Conservation (phyloP, 2,329 filamentous ascomycete species). For the Cercospora beticola region DNA sequence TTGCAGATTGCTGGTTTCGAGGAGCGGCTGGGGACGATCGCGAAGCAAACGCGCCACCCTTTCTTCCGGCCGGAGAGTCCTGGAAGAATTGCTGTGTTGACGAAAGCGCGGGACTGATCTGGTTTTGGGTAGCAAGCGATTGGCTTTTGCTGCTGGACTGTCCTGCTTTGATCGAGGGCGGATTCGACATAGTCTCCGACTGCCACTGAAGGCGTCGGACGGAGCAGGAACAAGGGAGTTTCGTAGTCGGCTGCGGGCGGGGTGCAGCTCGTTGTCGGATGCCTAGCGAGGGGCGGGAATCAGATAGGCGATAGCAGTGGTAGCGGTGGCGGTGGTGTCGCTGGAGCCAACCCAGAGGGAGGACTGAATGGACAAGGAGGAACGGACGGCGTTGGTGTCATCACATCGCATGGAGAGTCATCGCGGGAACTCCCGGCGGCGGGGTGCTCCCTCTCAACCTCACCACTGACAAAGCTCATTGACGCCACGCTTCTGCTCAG, state of each 20-base stretch:
- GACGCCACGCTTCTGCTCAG: not conserved
- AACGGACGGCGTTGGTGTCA: slow-evolving; percentile 9
- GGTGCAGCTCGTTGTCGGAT: slow-evolving; percentile 6
- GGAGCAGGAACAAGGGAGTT: slow-evolving; percentile 1
- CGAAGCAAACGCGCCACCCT: slow-evolving; percentile 29
- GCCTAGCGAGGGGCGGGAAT: slow-evolving; percentile 14
- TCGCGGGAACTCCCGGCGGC: slow-evolving; percentile 3
- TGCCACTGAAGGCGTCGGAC: slow-evolving; percentile 29
- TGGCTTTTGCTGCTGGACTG: slow-evolving; percentile 44
- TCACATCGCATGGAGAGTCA: slow-evolving; percentile 4
- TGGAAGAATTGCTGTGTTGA: slow-evolving; percentile 46
- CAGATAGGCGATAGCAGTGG: slow-evolving; percentile 10
- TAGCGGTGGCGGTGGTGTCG: slow-evolving; percentile 14
- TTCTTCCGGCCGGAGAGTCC: slow-evolving; percentile 43
- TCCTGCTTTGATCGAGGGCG: slow-evolving; percentile 39
- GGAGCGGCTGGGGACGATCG: slow-evolving; percentile 45
- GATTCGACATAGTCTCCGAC: slow-evolving; percentile 44
- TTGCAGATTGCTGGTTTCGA: slow-evolving; percentile 72
- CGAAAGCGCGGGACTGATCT: slow-evolving; percentile 46
- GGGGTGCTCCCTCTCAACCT: not conserved
- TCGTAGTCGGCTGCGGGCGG: slow-evolving; percentile 2
- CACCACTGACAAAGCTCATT: slow-evolving; percentile 1
- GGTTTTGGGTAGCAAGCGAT: slow-evolving; percentile 30
- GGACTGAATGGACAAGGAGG: slow-evolving; percentile 11
- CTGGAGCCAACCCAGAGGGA: slow-evolving; percentile 18